Evolutionary conservation across 768 basidiomycete genomes (phyloP).

Genomic region (Tricholoma hemisulphureum): DNA sequence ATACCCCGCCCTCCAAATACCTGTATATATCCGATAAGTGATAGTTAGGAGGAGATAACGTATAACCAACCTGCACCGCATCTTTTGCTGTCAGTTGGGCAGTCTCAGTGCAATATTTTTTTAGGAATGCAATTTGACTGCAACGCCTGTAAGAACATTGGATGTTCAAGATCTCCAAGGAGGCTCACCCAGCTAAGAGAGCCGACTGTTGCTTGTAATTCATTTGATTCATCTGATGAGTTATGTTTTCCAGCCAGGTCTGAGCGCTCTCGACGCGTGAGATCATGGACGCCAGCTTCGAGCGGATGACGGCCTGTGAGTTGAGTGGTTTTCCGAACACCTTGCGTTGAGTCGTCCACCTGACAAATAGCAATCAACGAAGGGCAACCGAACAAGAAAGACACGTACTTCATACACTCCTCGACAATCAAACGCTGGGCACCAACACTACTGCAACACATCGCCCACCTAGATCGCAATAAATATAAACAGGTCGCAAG

Average conservation of each 20-base stretch:
- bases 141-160: background rate
- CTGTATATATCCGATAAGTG: slow-evolving; percentile 35
- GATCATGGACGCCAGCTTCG: slow-evolving; percentile 80
- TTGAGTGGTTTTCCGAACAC: slow-evolving; percentile 75
- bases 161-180: background rate
- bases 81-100: slow-evolving; percentile 81
- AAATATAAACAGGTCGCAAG: no score
- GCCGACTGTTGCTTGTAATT: slow-evolving; percentile 71
- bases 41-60: background rate
- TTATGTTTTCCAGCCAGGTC: slow-evolving; percentile 84
- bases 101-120: slow-evolving; percentile 71
- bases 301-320: slow-evolving; percentile 71
- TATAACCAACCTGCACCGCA: slow-evolving; percentile 44
- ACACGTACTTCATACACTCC: slow-evolving; percentile 66
- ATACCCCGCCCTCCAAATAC: slow-evolving; percentile 87
- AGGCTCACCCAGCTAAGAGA: slow-evolving; percentile 66
- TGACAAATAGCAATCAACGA: slow-evolving; percentile 18
- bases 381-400: background rate
- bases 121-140: slow-evolving; percentile 76
- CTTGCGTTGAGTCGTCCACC: slow-evolving; percentile 76
- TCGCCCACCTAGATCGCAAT: slow-evolving; percentile 64
- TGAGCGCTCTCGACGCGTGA: slow-evolving; percentile 77
- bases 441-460: slow-evolving; percentile 55
- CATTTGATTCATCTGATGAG: slow-evolving; percentile 88
- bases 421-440: slow-evolving; percentile 67